Base-by-base conservation (phyloP, 805 yeast genomes). In the Komagataella mondaviorum region DNA sequence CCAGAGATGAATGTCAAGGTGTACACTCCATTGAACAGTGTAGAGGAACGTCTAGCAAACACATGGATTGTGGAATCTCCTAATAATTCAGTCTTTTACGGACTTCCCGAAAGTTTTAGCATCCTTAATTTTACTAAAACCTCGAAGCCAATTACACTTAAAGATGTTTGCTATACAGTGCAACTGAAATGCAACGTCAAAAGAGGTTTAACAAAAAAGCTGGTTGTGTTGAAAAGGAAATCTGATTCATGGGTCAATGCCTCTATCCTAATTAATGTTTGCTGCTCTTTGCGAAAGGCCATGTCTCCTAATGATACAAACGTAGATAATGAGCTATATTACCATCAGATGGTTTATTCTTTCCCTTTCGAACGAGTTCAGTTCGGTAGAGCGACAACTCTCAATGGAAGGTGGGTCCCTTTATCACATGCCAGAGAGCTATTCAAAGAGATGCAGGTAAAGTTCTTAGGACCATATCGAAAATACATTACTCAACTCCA, bases 171-270 rank as follows among this genome's bases (percentile, higher is more conserved):
- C 18, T 45, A 45, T 12, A 18, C 23, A 14, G 24, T 22, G 22
- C 24, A 23, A 20, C 10, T 45, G 17, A 23, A 22, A 1, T 23
- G 24, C 22, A 22, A 49, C 18, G 23, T n/a, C 12, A n/a, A 14
- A 23, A 22, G 47, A 23, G 30, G 22, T n/a, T 14, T 22, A 18
- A n/a, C 24, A 6, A 49, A 49, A 23, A 18, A 17, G 4, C 16
- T 52, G 3, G 45, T 46, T 0, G 6, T 61, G 2, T 16, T 53
- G 6, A 53, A 59, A 47, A 51, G 65, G 46, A 30, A 47, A 1
- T 61, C 64, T 2, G 65, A 62, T 51, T 62, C 63, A 6, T 59
- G 57, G 59, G 54, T 60, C 12, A 62, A 60, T 50, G 62, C 56
- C 1, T 54, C 53, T 36, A 4, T 48, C 0, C 23, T 62, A 7